Conservation (phyloP, 2,329 filamentous ascomycete genomes). For the Colletotrichum sp. region DNA sequence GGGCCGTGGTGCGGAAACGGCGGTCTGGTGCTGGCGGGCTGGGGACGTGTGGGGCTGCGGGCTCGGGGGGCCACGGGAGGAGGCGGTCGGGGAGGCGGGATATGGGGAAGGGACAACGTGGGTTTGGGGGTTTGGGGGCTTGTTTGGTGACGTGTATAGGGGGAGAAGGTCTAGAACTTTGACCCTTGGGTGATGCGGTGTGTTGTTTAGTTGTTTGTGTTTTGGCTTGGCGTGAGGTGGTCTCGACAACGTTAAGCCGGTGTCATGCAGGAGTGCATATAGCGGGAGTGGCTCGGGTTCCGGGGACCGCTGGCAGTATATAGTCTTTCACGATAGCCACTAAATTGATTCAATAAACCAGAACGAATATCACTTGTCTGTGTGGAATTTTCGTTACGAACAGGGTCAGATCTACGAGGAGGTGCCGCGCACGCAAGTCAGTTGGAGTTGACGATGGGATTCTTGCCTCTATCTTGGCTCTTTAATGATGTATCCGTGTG, state of each 20-base stretch:
- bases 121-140: background rate
- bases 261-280: no score
- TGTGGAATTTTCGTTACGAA: no score
- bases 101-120: background rate
- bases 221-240: background rate
- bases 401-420: no score
- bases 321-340: accelerated
- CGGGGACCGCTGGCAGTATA: no score
- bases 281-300: no score
- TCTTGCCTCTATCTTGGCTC: no score
- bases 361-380: accelerated
- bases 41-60: background rate
- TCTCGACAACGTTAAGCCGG: no score
- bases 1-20: background rate
- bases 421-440: no score
- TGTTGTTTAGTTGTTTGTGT: background rate
- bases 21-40: background rate
- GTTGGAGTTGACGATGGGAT: no score
- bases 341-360: no score
- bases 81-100: background rate
- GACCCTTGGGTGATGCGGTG: background rate
- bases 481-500: no score
- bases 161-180: background rate
- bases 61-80: background rate
- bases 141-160: background rate